phyloP scores from a whole-genome alignment of 2,329 filamentous ascomycete species.

The Aciculosporium take region DNA sequence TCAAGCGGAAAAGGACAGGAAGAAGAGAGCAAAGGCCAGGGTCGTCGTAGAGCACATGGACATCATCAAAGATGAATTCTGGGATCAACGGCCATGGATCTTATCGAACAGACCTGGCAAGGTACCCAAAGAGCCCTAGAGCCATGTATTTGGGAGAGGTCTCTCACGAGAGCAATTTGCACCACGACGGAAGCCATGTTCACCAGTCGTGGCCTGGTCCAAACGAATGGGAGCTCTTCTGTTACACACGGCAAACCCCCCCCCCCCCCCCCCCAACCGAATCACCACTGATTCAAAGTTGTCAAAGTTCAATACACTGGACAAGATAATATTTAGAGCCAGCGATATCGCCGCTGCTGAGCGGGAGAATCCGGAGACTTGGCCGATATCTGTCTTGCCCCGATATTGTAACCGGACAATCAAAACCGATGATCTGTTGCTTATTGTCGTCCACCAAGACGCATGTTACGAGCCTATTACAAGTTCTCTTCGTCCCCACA shows the following conservation, averaged over 20 bases:
- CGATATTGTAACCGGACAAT: neutral
- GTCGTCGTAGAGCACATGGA: conserved; percentile 78
- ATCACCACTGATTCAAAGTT: no score
- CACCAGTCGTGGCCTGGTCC: no score
- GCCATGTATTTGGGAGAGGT: neutral
- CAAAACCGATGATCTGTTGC: neutral
- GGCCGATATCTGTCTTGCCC: neutral
- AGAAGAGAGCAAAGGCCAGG: conserved; percentile 63
- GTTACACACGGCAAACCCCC: no score
- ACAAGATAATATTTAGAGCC: neutral
- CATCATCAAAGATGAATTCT: conserved; percentile 92
- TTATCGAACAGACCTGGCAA: conserved; percentile 60
- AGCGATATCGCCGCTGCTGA: neutral
- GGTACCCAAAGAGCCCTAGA: conserved; percentile 44
- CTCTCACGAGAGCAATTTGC: neutral
- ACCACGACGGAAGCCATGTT: neutral
- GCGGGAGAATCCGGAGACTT: neutral
- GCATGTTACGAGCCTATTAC: neutral
- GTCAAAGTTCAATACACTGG: neutral
- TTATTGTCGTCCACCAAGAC: neutral
- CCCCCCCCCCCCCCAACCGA: no score
- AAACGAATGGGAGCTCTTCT: no score
- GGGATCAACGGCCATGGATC: conserved; percentile 76
- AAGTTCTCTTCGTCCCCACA: neutral
- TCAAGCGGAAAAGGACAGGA: conserved; percentile 72